Evolutionary conservation across 306 rosid genomes (phyloP).

Genomic region (Dryas octopetala): DNA sequence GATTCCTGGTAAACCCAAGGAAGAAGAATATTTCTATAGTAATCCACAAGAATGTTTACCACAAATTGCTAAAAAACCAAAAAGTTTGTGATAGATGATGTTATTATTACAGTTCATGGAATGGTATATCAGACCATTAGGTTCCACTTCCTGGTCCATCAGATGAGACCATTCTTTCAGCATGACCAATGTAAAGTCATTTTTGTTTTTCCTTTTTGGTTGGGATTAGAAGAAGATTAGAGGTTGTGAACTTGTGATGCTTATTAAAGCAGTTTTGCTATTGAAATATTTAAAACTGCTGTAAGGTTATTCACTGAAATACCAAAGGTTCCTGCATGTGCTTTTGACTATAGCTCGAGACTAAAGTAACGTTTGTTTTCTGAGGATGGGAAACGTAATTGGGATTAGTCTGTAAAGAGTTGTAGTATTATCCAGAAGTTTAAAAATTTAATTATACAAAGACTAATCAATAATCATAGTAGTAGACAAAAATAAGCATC

Average conservation of each 20-base stretch:
- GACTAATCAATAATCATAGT: too few relatives aligned
- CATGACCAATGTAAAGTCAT: not conserved
- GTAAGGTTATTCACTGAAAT: not conserved
- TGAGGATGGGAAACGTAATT: too few relatives aligned
- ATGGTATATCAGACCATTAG: not conserved
- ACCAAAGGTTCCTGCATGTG: not conserved
- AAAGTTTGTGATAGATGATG: not conserved
- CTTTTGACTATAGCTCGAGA: too few relatives aligned
- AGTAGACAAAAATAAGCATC: too few relatives aligned
- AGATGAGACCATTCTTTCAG: not conserved
- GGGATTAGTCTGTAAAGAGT: too few relatives aligned
- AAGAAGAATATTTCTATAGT: slow-evolving; percentile 43
- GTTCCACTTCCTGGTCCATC: not conserved
- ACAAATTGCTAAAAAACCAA: slow-evolving; percentile 9
- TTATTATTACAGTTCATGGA: not conserved
- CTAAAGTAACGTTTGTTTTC: too few relatives aligned
- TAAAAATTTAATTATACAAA: too few relatives aligned
- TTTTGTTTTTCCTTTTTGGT: not conserved
- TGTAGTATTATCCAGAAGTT: too few relatives aligned
- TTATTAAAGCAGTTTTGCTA: not conserved
- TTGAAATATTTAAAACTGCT: not conserved
- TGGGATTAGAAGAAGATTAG: not conserved
- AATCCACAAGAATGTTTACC: slow-evolving; percentile 49
- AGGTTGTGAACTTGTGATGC: not conserved
- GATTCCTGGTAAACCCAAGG: slow-evolving; percentile 39